These are phyloP conservation scores for Pseudogymnoascus sp. DNA, from an alignment of 2,329 filamentous ascomycete genomes.

Conservation along the genomic window DNA sequence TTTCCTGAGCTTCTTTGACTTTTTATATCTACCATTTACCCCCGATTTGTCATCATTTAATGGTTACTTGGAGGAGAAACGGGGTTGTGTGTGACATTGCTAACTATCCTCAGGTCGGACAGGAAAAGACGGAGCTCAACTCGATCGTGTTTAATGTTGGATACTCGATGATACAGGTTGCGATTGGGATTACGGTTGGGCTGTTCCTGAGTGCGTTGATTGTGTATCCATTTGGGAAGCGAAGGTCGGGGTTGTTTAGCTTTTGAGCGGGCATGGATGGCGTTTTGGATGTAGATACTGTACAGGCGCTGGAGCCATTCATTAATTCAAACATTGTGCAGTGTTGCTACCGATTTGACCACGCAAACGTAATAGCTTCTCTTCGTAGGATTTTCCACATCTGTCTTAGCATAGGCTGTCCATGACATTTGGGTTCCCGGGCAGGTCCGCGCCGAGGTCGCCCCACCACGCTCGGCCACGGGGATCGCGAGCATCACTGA, in stretches of 20 bases:
- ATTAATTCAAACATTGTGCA: not conserved
- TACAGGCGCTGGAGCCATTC: not conserved
- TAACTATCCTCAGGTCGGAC: not conserved
- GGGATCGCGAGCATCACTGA: not conserved
- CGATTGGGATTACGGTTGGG: constrained; percentile 39
- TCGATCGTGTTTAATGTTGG: constrained; percentile 36
- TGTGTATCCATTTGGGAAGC: constrained; percentile 38
- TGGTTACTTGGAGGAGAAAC: constrained; percentile 16
- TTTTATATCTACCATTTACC: constrained; percentile 6
- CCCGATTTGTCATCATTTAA: constrained; percentile 14
- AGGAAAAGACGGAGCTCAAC: constrained; percentile 26
- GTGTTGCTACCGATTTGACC: not conserved
- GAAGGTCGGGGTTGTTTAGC: constrained; percentile 36
- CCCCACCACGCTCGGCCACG: not conserved
- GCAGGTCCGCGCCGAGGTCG: not conserved
- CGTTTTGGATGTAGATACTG: not conserved
- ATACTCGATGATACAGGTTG: constrained; percentile 37
- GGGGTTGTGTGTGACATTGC: not conserved
- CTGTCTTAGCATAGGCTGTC: not conserved
- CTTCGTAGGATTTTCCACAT: not conserved
- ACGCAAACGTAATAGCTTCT: not conserved
- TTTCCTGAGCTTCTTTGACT: constrained; percentile 18
- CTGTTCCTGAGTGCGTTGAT: constrained; percentile 36
- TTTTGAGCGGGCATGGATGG: constrained; percentile 26
- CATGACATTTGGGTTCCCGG: not conserved